phyloP scores from a whole-genome alignment of 495 filamentous ascomycete genomes.

The Aeminium ludgeri region DNA sequence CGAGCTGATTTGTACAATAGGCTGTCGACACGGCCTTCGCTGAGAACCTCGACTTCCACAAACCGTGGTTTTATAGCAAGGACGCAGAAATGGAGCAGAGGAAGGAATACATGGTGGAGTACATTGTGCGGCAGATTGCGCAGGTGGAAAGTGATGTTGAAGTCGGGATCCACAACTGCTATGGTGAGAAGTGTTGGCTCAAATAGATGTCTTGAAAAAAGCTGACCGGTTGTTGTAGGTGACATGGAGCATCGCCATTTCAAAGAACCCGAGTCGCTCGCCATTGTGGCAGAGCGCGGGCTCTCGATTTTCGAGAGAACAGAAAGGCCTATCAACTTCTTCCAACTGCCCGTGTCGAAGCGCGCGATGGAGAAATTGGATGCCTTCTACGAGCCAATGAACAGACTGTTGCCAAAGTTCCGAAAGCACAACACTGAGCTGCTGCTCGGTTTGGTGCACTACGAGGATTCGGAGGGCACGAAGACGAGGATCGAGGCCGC shows the following conservation, averaged over 20 bases:
- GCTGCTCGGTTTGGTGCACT: constrained; percentile 29
- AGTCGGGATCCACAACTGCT: constrained; percentile 32
- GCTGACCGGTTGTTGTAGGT: constrained; percentile 8
- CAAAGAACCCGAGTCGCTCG: constrained; percentile 25
- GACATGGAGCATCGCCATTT: constrained; percentile 29
- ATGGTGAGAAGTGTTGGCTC: constrained; percentile 13
- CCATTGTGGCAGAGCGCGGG: constrained; percentile 16
- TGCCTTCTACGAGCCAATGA: constrained; percentile 23
- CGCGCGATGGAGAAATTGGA: constrained; percentile 18
- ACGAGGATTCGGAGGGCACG: constrained; percentile 27
- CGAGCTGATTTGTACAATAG: too few species aligned
- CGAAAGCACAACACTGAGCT: constrained; percentile 17
- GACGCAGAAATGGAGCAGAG: constrained; percentile 21
- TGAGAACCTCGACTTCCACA: constrained; percentile 19
- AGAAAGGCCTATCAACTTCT: constrained; percentile 21
- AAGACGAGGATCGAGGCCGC: constrained; percentile 25
- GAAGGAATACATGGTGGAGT: constrained; percentile 24
- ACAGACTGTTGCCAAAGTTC: constrained; percentile 17
- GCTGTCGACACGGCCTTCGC: constrained; percentile 23
- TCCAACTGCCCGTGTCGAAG: constrained; percentile 32
- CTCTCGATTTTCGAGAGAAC: constrained; percentile 4
- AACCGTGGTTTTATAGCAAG: constrained; percentile 19
- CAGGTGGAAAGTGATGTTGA: constrained; percentile 23
- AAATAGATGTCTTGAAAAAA: not conserved
- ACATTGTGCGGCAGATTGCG: constrained; percentile 12